phyloP scores from a whole-genome alignment of 768 basidiomycete genomes.

The Lactarius hatsudake region DNA sequence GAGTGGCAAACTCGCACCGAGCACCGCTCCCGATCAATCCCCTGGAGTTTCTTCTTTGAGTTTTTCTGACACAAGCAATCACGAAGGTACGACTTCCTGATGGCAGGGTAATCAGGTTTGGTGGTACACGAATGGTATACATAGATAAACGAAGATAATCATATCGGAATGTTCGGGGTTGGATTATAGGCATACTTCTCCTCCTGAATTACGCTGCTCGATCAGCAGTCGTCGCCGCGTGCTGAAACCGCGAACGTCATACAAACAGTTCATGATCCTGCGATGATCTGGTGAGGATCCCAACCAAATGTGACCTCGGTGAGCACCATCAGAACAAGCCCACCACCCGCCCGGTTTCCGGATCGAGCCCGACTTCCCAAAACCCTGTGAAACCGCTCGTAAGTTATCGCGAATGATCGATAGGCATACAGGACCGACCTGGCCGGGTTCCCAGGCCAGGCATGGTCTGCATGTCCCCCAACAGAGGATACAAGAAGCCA shows the following conservation, averaged over 20 bases:
- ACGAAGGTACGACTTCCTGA: slow-evolving; percentile 39
- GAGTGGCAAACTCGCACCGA: slow-evolving; percentile 27
- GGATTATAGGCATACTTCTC: neutral
- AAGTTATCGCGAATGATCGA: slow-evolving; percentile 14
- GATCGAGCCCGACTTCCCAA: slow-evolving; percentile 86
- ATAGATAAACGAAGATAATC: neutral
- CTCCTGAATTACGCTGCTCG: neutral
- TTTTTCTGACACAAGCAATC: slow-evolving; percentile 11
- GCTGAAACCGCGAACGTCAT: neutral
- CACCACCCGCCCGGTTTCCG: slow-evolving; percentile 74
- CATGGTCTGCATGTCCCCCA: slow-evolving; percentile 99
- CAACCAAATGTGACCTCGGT: neutral
- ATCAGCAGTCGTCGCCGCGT: neutral
- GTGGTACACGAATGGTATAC: neutral
- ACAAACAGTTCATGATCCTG: slow-evolving; percentile 18
- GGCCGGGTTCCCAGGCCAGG: slow-evolving; percentile 92
- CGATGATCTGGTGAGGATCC: slow-evolving; percentile 36
- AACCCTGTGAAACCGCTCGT: slow-evolving; percentile 51
- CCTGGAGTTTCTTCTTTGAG: neutral
- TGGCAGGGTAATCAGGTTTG: slow-evolving; percentile 25
- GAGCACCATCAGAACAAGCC: slow-evolving; percentile 68
- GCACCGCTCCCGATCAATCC: neutral
- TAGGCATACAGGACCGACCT: slow-evolving; percentile 41
- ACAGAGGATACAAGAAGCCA: slow-evolving; percentile 91
- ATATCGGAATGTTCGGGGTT: slow-evolving; percentile 1